These are phyloP conservation scores for Septoria linicola DNA, from an alignment of 2,329 filamentous ascomycete species.

Conservation along the genomic window DNA sequence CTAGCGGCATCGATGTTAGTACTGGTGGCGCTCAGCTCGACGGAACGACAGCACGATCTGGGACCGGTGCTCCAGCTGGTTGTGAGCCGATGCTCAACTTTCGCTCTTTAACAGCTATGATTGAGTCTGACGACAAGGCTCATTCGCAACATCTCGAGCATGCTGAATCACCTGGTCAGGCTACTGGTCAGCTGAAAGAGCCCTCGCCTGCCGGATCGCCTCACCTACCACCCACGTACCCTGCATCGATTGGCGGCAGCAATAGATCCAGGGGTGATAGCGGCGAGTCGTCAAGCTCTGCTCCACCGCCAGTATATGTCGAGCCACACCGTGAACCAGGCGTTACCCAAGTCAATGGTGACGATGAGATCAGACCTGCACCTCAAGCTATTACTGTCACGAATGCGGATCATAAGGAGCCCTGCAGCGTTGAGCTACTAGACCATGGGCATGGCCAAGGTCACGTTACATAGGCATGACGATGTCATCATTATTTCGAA, in stretches of 20 bases:
- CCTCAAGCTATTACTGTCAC: neutral
- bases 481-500: too few species aligned
- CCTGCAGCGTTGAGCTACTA: slow-evolving; percentile 8
- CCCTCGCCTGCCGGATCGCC: slow-evolving; percentile 22
- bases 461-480: slow-evolving; percentile 2
- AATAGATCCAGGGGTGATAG: slow-evolving; percentile 33
- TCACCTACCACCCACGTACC: slow-evolving; percentile 7
- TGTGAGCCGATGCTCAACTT: slow-evolving; percentile 90
- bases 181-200: slow-evolving; percentile 27
- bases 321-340: slow-evolving; percentile 13
- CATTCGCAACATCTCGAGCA: slow-evolving; percentile 43
- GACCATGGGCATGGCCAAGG: slow-evolving; percentile 10
- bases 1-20: slow-evolving; percentile 54
- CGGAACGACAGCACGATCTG: slow-evolving; percentile 27
- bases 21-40: slow-evolving; percentile 15
- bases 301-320: slow-evolving; percentile 31
- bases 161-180: slow-evolving; percentile 17
- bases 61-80: slow-evolving; percentile 51
- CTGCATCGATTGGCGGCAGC: slow-evolving; percentile 12
- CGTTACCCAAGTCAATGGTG: neutral
- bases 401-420: slow-evolving; percentile 11
- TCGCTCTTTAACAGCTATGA: slow-evolving; percentile 78
- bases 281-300: slow-evolving; percentile 30
- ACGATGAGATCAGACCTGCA: slow-evolving; percentile 10
- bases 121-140: slow-evolving; percentile 58